Evolutionary conservation across 805 yeast genomes (phyloP).

Genomic region (Wickerhamiella cacticola): DNA sequence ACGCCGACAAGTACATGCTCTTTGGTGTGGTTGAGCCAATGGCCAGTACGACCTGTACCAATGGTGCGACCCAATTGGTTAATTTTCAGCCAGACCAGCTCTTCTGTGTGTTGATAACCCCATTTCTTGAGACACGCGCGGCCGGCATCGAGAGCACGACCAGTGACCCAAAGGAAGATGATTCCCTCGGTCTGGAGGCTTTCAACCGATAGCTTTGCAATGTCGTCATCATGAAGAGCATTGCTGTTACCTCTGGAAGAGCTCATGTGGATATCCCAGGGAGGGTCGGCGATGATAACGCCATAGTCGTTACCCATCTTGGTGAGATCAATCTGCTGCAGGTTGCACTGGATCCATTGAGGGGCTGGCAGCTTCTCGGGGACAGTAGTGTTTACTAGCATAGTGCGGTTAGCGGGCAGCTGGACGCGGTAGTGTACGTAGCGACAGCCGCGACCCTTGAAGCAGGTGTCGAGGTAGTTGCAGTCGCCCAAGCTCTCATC

Average conservation of each 20-base stretch:
- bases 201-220: slow-evolving; percentile 52
- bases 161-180: slow-evolving; percentile 85
- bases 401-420: slow-evolving; percentile 3
- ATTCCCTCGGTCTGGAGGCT: slow-evolving; percentile 74
- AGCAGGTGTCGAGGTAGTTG: slow-evolving; percentile 88
- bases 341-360: slow-evolving; percentile 85
- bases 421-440: slow-evolving; percentile 53
- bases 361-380: background rate
- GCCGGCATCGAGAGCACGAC: slow-evolving; percentile 83
- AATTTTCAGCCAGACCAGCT: slow-evolving; percentile 80
- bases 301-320: slow-evolving; percentile 71
- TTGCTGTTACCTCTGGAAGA: slow-evolving; percentile 21
- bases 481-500: slow-evolving; percentile 75
- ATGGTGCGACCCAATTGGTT: slow-evolving; percentile 81
- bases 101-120: slow-evolving; percentile 75
- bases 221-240: slow-evolving; percentile 50
- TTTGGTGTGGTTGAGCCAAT: slow-evolving; percentile 91
- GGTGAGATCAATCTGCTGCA: slow-evolving; percentile 56
- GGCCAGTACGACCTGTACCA: slow-evolving; percentile 93
- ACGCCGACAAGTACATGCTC: slow-evolving; percentile 80
- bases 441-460: slow-evolving; percentile 65
- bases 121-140: slow-evolving; percentile 60
- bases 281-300: slow-evolving; percentile 76
- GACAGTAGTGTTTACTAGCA: background rate
- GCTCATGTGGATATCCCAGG: slow-evolving; percentile 94